These are phyloP conservation scores for Gracilaria vermiculophylla DNA, from an alignment of 23 red algal species.

Conservation along the genomic window DNA sequence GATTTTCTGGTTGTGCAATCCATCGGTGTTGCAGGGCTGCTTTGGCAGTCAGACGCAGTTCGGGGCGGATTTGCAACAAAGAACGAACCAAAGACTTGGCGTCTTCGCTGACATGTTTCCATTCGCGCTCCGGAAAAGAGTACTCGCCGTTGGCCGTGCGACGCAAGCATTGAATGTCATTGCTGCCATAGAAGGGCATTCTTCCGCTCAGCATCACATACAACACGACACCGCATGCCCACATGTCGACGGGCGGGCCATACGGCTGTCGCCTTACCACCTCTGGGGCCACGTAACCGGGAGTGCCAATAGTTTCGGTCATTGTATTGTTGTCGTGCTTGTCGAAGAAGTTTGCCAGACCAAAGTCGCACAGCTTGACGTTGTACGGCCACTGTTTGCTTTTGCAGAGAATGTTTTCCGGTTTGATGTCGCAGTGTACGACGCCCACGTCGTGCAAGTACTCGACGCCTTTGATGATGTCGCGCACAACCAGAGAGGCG, in stretches of 20 bases:
- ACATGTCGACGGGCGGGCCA: slow-evolving; percentile 83
- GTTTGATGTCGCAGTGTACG: slow-evolving; percentile 92
- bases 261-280: slow-evolving; percentile 83
- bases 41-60: slow-evolving; percentile 71
- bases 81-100: slow-evolving; percentile 69
- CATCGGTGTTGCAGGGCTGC: slow-evolving; percentile 82
- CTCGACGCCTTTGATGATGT: slow-evolving; percentile 77
- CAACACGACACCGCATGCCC: slow-evolving; percentile 91
- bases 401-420: slow-evolving; percentile 78
- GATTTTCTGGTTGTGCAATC: slow-evolving; percentile 52
- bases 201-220: slow-evolving; percentile 97
- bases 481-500: slow-evolving; percentile 78
- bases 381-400: slow-evolving; percentile 69
- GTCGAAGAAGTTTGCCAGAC: slow-evolving; percentile 78
- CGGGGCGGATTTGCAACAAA: slow-evolving; percentile 86
- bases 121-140: slow-evolving; percentile 72
- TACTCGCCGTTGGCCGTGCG: slow-evolving; percentile 63
- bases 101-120: slow-evolving; percentile 70
- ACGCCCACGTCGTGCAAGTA: slow-evolving; percentile 87
- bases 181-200: slow-evolving; percentile 94
- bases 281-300: slow-evolving; percentile 94
- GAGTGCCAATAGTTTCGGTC: slow-evolving; percentile 83
- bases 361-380: slow-evolving; percentile 88
- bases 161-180: slow-evolving; percentile 81
- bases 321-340: slow-evolving; percentile 13